These are phyloP conservation scores for Fusarium kyushuense DNA, from an alignment of 2,329 filamentous ascomycete genomes.

Conservation along the genomic window DNA sequence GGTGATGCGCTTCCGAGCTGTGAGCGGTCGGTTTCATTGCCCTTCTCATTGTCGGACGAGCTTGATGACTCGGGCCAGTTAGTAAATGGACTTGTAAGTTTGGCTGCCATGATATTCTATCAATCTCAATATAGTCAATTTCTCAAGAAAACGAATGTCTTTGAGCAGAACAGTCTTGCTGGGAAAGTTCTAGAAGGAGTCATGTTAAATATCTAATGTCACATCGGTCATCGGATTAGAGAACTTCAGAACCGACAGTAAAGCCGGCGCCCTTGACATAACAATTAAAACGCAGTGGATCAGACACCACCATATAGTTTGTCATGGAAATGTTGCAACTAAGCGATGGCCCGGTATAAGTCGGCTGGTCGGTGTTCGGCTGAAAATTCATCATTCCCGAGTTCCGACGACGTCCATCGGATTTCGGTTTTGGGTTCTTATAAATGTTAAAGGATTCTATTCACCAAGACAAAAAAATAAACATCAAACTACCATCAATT, in stretches of 20 bases:
- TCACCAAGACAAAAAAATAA: accelerated
- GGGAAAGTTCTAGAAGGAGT: not conserved
- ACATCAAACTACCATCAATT: accelerated
- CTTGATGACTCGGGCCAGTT: not conserved
- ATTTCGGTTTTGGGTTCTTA: conserved; percentile 23
- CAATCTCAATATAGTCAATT: too few relatives aligned
- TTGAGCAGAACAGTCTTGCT: accelerated
- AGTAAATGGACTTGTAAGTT: accelerated
- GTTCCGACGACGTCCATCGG: conserved; percentile 21
- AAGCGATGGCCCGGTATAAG: conserved; percentile 9
- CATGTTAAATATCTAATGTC: conserved; percentile 10
- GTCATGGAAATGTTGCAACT: conserved; percentile 1
- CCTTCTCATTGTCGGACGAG: conserved; percentile 34
- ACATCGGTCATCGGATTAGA: conserved; percentile 4
- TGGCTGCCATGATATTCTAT: not conserved
- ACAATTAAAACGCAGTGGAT: conserved; percentile 2
- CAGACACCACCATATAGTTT: not conserved
- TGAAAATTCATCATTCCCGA: conserved; percentile 21
- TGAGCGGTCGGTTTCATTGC: conserved; percentile 9
- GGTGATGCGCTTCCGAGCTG: not conserved
- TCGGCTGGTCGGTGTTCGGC: conserved; percentile 23
- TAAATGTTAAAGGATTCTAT: too few relatives aligned
- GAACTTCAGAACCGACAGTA: not conserved
- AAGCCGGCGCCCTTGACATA: not conserved
- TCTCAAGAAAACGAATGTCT: accelerated